Evolutionary conservation across 2,329 filamentous ascomycete genomes (phyloP), one percentile per base, ranked within the genome.

Genomic region (Aspergillus quadrilineatus): DNA sequence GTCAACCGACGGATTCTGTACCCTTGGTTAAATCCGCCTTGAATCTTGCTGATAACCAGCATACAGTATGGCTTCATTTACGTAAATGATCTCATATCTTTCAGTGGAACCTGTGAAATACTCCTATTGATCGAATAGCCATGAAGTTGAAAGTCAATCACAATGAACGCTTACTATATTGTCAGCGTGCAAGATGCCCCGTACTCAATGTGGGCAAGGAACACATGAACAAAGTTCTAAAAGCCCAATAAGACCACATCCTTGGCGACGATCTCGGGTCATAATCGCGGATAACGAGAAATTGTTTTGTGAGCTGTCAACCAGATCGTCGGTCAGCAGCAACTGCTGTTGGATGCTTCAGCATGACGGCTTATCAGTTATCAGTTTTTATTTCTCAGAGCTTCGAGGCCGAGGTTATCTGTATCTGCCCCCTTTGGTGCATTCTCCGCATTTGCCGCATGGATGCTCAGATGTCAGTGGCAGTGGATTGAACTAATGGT

Each of bases 61-160:
- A 34, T 29, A 32, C 28, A 34, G 12, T 28, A 12, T 6, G 30
- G 22, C 37, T 34, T 15, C 12, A 50, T 55, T 55, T 58, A 58
- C 56, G 56, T 58, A 58, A 55, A 58, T 30, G 37, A 50, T 39
- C 46, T 47, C 49, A 45, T 55, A 58, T 55, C 56, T 49, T 14
- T 4, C 41, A 10, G n/a, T 10, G 9, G 5, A 34, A 26, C 30
- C 4, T 2, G 22, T 43, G 8, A 14, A 22, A 36, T 15, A 14
- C 30, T 43, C 43, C 15, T 10, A 17, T 37, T 15, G 28, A 36
- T 22, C 41, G 34, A 26, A 34, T 36, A 9, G 10, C 15, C 45
- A 28, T 34, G 44, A 29, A 51, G 8, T 17, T 29, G 41, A 22
- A 36, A 51, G 49, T 52, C 12, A 37, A 56, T 34, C 53, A 52